Base-by-base conservation (phyloP, 1,284 basidiomycete species). In the Leccinum pallidistipes region DNA sequence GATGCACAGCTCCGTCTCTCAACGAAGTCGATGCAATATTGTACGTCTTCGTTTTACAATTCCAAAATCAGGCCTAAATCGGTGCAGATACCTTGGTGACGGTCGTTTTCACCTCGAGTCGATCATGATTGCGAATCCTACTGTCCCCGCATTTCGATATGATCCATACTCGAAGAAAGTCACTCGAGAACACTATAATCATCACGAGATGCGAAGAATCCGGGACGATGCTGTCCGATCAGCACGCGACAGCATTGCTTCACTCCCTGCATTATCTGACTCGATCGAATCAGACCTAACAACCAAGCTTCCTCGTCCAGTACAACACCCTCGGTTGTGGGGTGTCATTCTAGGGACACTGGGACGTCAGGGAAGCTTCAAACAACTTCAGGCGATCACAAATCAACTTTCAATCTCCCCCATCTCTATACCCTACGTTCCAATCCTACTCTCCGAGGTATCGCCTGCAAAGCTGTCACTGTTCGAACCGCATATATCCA, bases 161-260 rank as follows among this genome's bases (percentile, higher is more conserved):
- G 97, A 99, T 71, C 97, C 97, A 5, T 99, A 99, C 76, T 95
- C 94, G 34, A 99, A 99, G 76, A 96, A 96, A 71, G 83, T 99
- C 61, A 98, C 97, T 5, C 80, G 94, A 65, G 97, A 99, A 74
- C 82, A 87, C 5, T 99, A 99, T 71, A 86, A 96, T 71, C 95
- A 99, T 71, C 78, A 80, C 16, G 89, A 94, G 78, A 99, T 99
- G 97, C 85, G 87, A 52, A 72, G 75, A 11, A 78, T 88, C 50
- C 83, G 94, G 38, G 83, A 87, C n/a, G 81, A 92, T 36, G 95
- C 95, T 0, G 87, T 99, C 2, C 82, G 84, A 62, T 77, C 78
- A 18, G 95, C 94, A 4, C 81, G 86, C 38, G 81, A 83, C 66
- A 91, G 86, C 68, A 82, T 95, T 14, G 60, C 69, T 7, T 74